These are phyloP conservation scores for Mycena vulgaris DNA, from an alignment of 768 basidiomycete genomes.

Conservation along the genomic window DNA sequence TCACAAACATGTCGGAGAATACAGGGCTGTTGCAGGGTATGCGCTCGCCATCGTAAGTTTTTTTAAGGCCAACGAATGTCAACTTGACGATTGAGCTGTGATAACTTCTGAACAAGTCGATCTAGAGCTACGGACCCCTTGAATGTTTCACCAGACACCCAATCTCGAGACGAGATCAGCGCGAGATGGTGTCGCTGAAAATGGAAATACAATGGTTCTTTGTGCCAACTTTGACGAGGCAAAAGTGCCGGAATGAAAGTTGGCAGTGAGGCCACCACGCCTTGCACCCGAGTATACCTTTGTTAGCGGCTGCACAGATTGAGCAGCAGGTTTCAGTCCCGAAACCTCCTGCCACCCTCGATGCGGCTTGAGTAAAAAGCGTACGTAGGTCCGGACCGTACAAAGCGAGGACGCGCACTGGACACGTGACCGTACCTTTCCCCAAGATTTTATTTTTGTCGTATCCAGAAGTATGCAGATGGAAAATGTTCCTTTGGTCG, in stretches of 20 bases:
- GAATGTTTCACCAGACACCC: background rate
- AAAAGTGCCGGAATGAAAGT: conserved; percentile 28
- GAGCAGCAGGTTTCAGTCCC: too few relatives aligned
- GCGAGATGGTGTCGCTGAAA: conserved; percentile 15
- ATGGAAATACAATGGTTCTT: conserved; percentile 10
- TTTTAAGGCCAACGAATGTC: background rate
- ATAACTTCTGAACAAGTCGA: background rate
- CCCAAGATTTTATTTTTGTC: too few relatives aligned
- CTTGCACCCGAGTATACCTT: background rate
- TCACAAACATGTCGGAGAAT: background rate
- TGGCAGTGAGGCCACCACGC: conserved; percentile 18
- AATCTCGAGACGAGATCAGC: conserved; percentile 12
- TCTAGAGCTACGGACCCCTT: background rate
- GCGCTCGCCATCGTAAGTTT: background rate
- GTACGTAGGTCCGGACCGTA: too few relatives aligned
- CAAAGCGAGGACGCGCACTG: too few relatives aligned
- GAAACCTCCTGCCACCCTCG: too few relatives aligned
- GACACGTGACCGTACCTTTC: too few relatives aligned
- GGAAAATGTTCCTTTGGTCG: background rate
- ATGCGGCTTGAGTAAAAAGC: too few relatives aligned
- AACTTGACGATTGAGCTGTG: too few relatives aligned
- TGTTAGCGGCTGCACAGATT: background rate
- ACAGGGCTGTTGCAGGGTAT: background rate
- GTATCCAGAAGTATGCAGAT: too few relatives aligned
- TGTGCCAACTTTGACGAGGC: conserved; percentile 13